Conservation (phyloP, 441 rosid genomes). For the Arabidopsis lyrata region DNA sequence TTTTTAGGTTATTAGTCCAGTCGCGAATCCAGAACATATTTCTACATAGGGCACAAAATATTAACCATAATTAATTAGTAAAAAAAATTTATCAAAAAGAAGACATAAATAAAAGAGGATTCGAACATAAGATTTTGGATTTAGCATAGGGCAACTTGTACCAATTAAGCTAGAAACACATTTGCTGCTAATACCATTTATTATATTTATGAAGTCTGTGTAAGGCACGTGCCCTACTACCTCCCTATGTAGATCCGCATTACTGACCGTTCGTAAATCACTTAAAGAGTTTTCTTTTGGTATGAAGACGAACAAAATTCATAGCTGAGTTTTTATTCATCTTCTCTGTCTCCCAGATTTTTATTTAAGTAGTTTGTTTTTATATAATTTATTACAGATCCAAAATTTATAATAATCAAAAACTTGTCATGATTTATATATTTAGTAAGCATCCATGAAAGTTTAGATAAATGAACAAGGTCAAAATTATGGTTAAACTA, state of each 20-base stretch:
- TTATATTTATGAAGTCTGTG: too few relatives aligned
- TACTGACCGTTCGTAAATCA: neutral
- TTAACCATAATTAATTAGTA: too few relatives aligned
- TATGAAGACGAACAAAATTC: neutral
- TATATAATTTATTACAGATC: neutral
- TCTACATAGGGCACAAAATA: too few relatives aligned
- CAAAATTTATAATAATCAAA: constrained; percentile 1
- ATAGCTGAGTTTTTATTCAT: neutral
- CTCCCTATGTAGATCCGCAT: too few relatives aligned
- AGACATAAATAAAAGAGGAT: too few relatives aligned
- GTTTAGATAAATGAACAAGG: constrained; percentile 28
- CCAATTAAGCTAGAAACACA: too few relatives aligned
- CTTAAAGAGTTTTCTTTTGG: neutral
- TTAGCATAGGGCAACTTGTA: too few relatives aligned
- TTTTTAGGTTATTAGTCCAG: neutral
- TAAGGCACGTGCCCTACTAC: too few relatives aligned
- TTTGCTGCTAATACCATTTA: too few relatives aligned
- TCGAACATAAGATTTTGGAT: too few relatives aligned
- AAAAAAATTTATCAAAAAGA: too few relatives aligned
- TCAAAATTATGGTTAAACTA: constrained; percentile 37
- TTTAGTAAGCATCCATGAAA: constrained; percentile 16
- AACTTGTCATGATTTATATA: neutral
- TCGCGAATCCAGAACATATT: too few relatives aligned
- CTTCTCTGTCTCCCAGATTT: neutral
- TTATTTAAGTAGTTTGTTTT: neutral